phyloP scores from a whole-genome alignment of 2,329 filamentous ascomycete species.

The Decorospora gaudefroyi region DNA sequence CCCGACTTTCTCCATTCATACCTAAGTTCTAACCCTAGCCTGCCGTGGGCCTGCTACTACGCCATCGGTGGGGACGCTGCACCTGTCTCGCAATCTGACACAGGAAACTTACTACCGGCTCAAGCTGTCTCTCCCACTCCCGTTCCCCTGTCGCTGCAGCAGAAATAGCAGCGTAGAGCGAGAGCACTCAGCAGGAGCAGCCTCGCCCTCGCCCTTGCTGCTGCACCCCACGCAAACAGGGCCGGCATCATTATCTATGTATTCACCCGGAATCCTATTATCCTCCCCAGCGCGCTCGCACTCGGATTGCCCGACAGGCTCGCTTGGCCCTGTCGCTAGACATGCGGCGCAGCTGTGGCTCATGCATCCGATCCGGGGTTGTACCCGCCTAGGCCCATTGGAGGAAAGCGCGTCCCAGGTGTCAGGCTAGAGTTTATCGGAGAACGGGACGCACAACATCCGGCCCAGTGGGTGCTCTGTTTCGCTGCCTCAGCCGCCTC shows the following conservation, averaged over 20 bases:
- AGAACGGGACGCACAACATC: slow-evolving; percentile 28
- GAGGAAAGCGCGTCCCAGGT: slow-evolving; percentile 11
- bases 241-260: slow-evolving; percentile 2
- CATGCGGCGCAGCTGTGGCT: slow-evolving; percentile 25
- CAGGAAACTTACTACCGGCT: too few relatives aligned
- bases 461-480: slow-evolving; percentile 21
- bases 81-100: slow-evolving; percentile 27
- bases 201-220: slow-evolving; percentile 2
- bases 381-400: background rate
- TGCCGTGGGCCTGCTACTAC: slow-evolving; percentile 10
- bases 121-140: slow-evolving; percentile 1
- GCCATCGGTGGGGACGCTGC: slow-evolving; percentile 13
- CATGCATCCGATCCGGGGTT: slow-evolving; percentile 20
- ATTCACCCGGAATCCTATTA: slow-evolving; percentile 5
- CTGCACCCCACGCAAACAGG: slow-evolving; percentile 3
- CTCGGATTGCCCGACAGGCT: slow-evolving; percentile 17
- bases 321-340: slow-evolving; percentile 15
- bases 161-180: slow-evolving; percentile 3
- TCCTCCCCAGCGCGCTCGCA: background rate
- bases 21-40: slow-evolving; percentile 1
- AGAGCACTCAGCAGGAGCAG: slow-evolving; percentile 9
- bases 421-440: slow-evolving; percentile 20
- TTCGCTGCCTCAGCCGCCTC: slow-evolving; percentile 21
- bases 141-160: slow-evolving; percentile 1
- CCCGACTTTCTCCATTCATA: slow-evolving; percentile 14